Evolutionary conservation across 2,329 filamentous ascomycete genomes (phyloP).

Genomic region (Fusarium foetens): DNA sequence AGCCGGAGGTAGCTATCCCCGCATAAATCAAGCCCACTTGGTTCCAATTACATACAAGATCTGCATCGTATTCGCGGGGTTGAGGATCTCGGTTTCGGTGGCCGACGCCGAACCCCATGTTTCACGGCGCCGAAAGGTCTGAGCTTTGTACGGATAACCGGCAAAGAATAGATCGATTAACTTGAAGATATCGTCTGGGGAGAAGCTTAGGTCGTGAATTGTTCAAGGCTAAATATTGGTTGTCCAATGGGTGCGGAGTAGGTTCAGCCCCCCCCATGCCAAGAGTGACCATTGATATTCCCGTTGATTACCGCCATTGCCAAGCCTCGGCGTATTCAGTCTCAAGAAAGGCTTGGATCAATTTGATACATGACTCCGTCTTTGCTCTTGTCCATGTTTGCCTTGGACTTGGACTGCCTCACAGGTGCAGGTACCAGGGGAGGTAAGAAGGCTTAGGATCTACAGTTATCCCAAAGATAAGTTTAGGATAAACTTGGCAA

Average conservation of each 20-base stretch:
- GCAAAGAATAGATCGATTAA: background rate
- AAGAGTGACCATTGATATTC: background rate
- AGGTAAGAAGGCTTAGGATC: background rate
- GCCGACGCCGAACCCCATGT: constrained; percentile 7
- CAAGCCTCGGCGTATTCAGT: background rate
- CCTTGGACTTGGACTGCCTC: background rate
- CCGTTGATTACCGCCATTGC: background rate
- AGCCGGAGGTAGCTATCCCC: constrained; percentile 14
- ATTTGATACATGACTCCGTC: rapidly evolving
- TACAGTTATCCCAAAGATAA: no score
- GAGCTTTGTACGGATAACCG: background rate
- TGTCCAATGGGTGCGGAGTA: background rate
- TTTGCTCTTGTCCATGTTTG: no score
- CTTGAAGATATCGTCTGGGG: background rate
- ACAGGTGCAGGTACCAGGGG: rapidly evolving
- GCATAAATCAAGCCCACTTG: constrained; percentile 13
- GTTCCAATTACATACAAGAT: constrained; percentile 8
- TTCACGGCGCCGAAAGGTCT: background rate
- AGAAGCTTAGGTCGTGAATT: background rate
- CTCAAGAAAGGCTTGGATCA: no score
- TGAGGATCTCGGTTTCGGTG: constrained; percentile 1
- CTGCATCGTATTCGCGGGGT: constrained; percentile 12
- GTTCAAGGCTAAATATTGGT: background rate
- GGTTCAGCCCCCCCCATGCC: background rate
- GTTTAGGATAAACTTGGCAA: background rate